Base-by-base conservation (phyloP, 768 basidiomycete species). In the Podaxis sp. region DNA sequence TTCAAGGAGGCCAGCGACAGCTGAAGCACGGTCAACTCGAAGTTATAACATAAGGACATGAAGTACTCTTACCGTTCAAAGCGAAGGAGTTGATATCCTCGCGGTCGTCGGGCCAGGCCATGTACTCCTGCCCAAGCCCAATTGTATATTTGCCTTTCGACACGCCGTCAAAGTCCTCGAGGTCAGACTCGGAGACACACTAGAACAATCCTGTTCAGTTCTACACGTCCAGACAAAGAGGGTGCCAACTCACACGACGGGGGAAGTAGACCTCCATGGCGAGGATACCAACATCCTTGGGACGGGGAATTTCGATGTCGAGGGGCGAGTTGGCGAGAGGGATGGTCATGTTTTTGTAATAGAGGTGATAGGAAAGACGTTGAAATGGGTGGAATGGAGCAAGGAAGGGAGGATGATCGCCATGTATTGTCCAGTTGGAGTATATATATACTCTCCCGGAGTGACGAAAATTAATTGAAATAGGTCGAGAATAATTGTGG, bases 51-150 rank as follows among this genome's bases (percentile, higher is more conserved):
- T 3, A 6, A 2, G 13, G 50, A 49, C 13, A 17, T 11, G 17
- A 60, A 50, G 15, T n/a, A 26, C 15, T 71, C 89, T 64, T 62
- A 95, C 96, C 95, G 70, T 93, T 96, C 67, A 99, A 77, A 44
- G 94, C 90, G 75, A 99, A 95, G 11, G 95, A 96, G 86, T 97
- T 96, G 82, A 99, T 96, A 80, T 99, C 96, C 76, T 99, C 97
- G 61, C 93, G 88, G 84, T 99, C 97, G 74, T 98, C 96, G 63
- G 91, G 91, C 86, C 93, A 99, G 37, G 96, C 95, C 97, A 99
- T 99, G 82, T 88, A 95, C 75, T 96, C 88, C 76, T 96, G 94
- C 62, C 96, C 97, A 41, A 99, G 88, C 73, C 97, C 97, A 74
- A 99, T 97, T 67, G 97, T 99, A 82, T 99, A 99, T 80, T 99